Percentiles rank a stretch among this genome's conserved stretches.
Conservation (phyloP, 208 protist species). For the Crithidia acanthocephali region DNA sequence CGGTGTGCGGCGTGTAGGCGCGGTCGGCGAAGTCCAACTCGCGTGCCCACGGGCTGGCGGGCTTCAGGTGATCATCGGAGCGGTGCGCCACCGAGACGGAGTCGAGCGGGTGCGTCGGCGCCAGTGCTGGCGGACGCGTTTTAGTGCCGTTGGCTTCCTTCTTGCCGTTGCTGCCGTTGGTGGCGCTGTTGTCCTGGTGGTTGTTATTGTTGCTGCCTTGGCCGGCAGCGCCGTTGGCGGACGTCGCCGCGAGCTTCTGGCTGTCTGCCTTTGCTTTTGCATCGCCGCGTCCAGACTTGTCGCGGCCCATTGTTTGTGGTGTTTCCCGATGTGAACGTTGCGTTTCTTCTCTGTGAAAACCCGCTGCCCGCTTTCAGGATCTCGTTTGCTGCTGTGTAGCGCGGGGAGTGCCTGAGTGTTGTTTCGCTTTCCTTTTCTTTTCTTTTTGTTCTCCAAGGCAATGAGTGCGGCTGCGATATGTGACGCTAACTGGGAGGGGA, state of each 20-base stretch:
- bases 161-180: background rate
- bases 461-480: too few species aligned
- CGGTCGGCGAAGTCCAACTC: conserved; percentile 60
- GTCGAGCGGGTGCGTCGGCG: conserved; percentile 20
- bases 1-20: conserved; percentile 71
- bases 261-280: background rate
- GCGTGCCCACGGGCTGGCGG: conserved; percentile 51
- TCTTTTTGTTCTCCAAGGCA: too few species aligned
- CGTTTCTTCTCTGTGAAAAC: too few species aligned
- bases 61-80: conserved; percentile 30
- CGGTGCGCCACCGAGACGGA: conserved; percentile 28
- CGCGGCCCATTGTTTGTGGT: conserved; percentile 5
- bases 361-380: too few species aligned
- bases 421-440: too few species aligned
- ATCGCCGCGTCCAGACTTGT: background rate
- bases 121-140: background rate
- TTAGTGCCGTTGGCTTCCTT: background rate
- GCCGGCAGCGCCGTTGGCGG: background rate
- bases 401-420: too few species aligned
- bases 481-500: too few species aligned
- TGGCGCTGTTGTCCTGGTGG: background rate
- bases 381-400: too few species aligned
- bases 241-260: background rate
- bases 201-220: background rate
- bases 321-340: too few species aligned